Conservation (phyloP, 768 basidiomycete species). For the Baorangia bicolor region DNA sequence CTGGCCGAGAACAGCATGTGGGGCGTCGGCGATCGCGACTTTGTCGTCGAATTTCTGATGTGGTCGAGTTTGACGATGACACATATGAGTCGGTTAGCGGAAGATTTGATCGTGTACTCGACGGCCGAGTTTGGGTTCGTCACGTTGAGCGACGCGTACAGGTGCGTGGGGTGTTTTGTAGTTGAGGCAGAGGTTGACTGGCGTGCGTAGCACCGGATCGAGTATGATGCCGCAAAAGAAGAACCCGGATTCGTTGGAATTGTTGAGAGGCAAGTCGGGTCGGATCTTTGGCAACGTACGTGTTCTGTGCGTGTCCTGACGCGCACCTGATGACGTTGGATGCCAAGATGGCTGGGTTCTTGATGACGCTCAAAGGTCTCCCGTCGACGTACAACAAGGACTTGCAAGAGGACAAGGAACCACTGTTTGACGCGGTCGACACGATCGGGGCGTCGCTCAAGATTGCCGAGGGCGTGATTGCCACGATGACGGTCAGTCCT, state of each 20-base stretch:
- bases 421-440: conserved; percentile 91
- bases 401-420: conserved; percentile 98
- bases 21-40: conserved; percentile 96
- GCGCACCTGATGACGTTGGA: too few species aligned
- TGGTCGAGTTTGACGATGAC: conserved; percentile 92
- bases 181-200: neutral
- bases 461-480: conserved; percentile 93
- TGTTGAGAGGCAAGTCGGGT: conserved; percentile 93
- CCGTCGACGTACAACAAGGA: conserved; percentile 99
- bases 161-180: conserved; percentile 44
- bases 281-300: conserved; percentile 83
- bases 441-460: conserved; percentile 84
- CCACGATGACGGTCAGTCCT: conserved; percentile 74
- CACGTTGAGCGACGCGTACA: conserved; percentile 95
- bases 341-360: conserved; percentile 95
- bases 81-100: conserved; percentile 92
- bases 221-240: conserved; percentile 99
- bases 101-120: conserved; percentile 96
- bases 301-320: too few species aligned
- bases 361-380: conserved; percentile 96
- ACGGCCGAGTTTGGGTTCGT: conserved; percentile 97
- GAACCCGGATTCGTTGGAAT: conserved; percentile 94
- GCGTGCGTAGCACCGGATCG: conserved; percentile 79
- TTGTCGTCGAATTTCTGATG: conserved; percentile 96
- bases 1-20: conserved; percentile 96